Evolutionary conservation across 1,139 yeast species (phyloP).

Genomic region (Taphrina pruni): DNA sequence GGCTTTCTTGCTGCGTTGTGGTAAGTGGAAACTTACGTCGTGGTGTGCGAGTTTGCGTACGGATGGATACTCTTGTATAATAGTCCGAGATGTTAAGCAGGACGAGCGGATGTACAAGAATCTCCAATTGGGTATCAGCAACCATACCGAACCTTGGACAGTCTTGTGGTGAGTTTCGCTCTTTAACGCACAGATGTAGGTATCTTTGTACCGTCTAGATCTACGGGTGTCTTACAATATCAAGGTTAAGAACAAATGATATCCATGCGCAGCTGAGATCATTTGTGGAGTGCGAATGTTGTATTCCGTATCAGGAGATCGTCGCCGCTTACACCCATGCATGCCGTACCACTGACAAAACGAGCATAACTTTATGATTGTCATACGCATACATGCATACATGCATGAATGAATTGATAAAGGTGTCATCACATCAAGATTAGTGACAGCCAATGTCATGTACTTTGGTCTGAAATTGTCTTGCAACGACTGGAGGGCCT

Average conservation of each 20-base stretch:
- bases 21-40: constrained; percentile 4
- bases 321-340: not conserved
- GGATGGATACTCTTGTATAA: constrained; percentile 4
- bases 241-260: not conserved
- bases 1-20: not conserved
- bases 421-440: too few relatives aligned
- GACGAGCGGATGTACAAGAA: constrained; percentile 36
- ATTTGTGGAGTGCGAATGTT: not conserved
- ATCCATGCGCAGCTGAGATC: not conserved
- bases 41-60: constrained; percentile 3
- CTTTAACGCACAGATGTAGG: too few relatives aligned
- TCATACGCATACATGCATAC: too few relatives aligned
- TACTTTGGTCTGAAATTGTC: too few relatives aligned
- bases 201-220: too few relatives aligned
- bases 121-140: constrained; percentile 8
- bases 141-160: not conserved
- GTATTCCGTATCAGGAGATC: not conserved
- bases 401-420: too few relatives aligned
- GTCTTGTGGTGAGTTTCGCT: too few relatives aligned
- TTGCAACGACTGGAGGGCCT: too few relatives aligned
- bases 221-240: too few relatives aligned
- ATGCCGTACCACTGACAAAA: too few relatives aligned
- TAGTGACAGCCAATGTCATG: too few relatives aligned
- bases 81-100: constrained; percentile 31
- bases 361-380: too few relatives aligned